Percentiles rank a stretch among this genome's conserved stretches.
Evolutionary conservation across 2,329 filamentous ascomycete species (phyloP).

Genomic region (Colletotrichum sp.): DNA sequence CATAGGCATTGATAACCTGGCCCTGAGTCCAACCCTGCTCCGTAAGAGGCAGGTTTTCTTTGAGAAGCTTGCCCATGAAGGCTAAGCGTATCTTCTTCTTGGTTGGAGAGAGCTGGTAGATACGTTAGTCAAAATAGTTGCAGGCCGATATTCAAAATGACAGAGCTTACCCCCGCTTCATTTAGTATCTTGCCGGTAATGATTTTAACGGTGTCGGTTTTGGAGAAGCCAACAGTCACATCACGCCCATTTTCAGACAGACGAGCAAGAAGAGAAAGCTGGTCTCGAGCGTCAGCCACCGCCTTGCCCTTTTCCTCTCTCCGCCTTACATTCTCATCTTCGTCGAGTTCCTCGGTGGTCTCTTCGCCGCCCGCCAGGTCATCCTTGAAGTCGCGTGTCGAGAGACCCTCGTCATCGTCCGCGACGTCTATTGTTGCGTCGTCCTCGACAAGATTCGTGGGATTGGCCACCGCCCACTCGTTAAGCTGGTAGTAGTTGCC

Average conservation of each 20-base stretch:
- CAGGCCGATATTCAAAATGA: background rate
- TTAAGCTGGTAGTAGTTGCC: slow-evolving; percentile 75
- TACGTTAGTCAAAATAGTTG: background rate
- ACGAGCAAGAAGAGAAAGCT: slow-evolving; percentile 63
- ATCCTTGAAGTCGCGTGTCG: slow-evolving; percentile 28
- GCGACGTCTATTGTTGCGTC: slow-evolving; percentile 48
- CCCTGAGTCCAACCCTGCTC: slow-evolving; percentile 78
- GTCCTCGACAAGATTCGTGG: slow-evolving; percentile 56
- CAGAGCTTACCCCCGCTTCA: slow-evolving; percentile 63
- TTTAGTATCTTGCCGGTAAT: slow-evolving; percentile 68
- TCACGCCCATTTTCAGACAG: slow-evolving; percentile 73
- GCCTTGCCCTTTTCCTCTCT: slow-evolving; percentile 67
- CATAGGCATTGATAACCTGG: slow-evolving; percentile 78
- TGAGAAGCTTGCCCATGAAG: slow-evolving; percentile 82
- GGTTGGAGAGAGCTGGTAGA: slow-evolving; percentile 55
- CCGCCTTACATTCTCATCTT: slow-evolving; percentile 40
- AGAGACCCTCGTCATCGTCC: slow-evolving; percentile 21
- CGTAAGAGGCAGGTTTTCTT: slow-evolving; percentile 67
- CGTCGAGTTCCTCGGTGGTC: slow-evolving; percentile 29
- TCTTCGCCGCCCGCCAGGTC: slow-evolving; percentile 45
- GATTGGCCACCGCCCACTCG: slow-evolving; percentile 72
- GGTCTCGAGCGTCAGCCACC: slow-evolving; percentile 55
- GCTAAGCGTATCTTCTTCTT: slow-evolving; percentile 71
- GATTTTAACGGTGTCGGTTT: slow-evolving; percentile 67
- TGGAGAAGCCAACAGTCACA: slow-evolving; percentile 60